Evolutionary conservation across 176 grass and related monocot species (phyloP).

Genomic region (Bonia amplexicaulis): DNA sequence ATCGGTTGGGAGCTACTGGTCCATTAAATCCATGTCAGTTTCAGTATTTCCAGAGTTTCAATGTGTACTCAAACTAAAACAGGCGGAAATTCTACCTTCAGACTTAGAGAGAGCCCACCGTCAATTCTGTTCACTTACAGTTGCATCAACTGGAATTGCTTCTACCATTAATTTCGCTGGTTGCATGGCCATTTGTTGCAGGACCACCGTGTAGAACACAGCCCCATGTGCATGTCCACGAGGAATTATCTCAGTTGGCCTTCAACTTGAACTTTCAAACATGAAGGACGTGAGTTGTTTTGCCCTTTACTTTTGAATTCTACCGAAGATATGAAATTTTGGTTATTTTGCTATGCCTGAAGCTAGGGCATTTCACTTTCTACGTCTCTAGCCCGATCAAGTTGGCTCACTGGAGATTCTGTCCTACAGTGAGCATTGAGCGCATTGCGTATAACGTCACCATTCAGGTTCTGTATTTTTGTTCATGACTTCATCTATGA

Average conservation of each 20-base stretch:
- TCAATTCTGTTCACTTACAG: background rate
- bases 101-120: background rate
- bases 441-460: background rate
- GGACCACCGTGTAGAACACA: slow-evolving; percentile 21
- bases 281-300: background rate
- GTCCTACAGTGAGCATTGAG: background rate
- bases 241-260: background rate
- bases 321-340: background rate
- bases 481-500: background rate
- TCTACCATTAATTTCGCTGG: background rate
- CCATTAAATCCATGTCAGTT: background rate
- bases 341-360: background rate
- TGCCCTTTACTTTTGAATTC: background rate
- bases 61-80: background rate
- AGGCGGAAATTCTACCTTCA: background rate
- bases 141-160: background rate
- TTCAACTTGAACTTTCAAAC: background rate
- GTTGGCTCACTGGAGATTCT: background rate
- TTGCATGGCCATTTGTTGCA: slow-evolving; percentile 5
- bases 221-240: slow-evolving; percentile 7
- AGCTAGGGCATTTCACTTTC: background rate
- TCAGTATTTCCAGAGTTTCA: background rate
- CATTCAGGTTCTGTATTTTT: background rate
- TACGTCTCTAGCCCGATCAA: background rate
- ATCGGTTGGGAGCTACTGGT: background rate